Evolutionary conservation across 139 green algal genomes (phyloP).

Genomic region (Chlorella vulgaris): DNA sequence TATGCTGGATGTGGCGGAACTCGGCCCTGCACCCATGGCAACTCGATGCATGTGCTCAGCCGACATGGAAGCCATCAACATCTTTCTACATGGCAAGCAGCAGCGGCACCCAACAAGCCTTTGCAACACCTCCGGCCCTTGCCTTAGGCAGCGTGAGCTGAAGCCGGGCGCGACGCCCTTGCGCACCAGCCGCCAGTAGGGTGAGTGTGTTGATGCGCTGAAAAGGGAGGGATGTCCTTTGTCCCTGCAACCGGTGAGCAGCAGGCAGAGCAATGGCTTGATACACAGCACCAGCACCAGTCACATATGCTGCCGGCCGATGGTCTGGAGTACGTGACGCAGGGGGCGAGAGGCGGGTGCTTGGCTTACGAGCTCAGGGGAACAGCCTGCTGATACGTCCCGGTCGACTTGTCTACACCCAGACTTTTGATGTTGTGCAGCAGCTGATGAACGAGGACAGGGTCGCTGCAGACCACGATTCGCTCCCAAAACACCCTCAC

Average conservation of each 20-base stretch:
- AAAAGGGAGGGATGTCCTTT: slow-evolving; percentile 11
- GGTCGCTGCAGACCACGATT: background rate
- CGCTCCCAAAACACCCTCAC: background rate
- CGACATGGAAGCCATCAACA: background rate
- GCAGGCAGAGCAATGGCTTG: no score
- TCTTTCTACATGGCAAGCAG: no score
- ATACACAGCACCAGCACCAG: no score
- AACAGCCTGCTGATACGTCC: background rate
- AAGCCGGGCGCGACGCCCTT: slow-evolving; percentile 11
- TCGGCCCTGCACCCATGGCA: background rate
- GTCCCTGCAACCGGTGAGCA: background rate
- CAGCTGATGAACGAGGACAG: background rate
- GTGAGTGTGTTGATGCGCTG: slow-evolving; percentile 7
- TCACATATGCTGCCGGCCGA: no score
- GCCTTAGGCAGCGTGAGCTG: slow-evolving; percentile 12
- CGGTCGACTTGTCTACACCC: background rate
- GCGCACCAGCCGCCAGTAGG: slow-evolving; percentile 21
- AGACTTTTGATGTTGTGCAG: background rate
- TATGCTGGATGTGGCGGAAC: background rate
- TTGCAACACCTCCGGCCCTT: background rate
- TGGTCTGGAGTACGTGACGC: no score
- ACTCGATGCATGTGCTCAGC: background rate
- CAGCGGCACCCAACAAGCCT: background rate
- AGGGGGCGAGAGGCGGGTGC: no score
- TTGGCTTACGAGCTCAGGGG: background rate